Percentiles rank a stretch among this genome's conserved stretches.
phyloP scores from a whole-genome alignment of 2,329 filamentous ascomycete species.

The Clarireedia monteithiana region DNA sequence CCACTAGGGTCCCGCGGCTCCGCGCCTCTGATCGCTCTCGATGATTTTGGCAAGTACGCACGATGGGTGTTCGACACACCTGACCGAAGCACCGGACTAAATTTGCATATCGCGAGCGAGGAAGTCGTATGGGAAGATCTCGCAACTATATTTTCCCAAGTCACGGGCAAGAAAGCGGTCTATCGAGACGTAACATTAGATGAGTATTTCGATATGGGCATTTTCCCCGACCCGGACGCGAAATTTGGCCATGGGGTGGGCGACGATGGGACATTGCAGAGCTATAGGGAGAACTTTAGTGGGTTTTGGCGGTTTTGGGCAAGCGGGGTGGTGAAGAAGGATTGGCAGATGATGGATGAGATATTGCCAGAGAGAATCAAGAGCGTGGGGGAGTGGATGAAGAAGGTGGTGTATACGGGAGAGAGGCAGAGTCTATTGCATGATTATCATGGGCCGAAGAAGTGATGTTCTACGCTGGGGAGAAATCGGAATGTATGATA shows the following conservation, averaged over 20 bases:
- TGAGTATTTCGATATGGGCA: conserved; percentile 12
- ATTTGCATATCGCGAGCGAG: conserved; percentile 22
- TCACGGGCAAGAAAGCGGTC: conserved; percentile 15
- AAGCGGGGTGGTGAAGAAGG: conserved; percentile 12
- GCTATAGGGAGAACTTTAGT: conserved; percentile 17
- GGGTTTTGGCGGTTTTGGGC: conserved; percentile 21
- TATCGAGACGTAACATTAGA: conserved; percentile 17
- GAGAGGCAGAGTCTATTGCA: conserved; percentile 13
- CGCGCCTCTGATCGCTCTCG: conserved; percentile 20
- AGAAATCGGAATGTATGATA: no score
- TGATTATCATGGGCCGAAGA: conserved; percentile 10
- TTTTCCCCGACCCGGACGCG: conserved; percentile 12
- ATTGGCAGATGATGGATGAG: conserved; percentile 19
- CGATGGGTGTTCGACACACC: conserved; percentile 25
- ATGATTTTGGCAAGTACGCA: conserved; percentile 23
- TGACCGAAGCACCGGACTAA: conserved; percentile 16
- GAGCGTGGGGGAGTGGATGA: conserved; percentile 20
- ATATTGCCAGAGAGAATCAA: conserved; percentile 19
- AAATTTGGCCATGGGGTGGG: conserved; percentile 14
- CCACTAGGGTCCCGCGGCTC: conserved; percentile 14
- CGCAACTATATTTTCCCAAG: conserved; percentile 12
- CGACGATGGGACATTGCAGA: conserved; percentile 15
- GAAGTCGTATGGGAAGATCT: conserved; percentile 18
- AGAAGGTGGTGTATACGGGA: conserved; percentile 15
- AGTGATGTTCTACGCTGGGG: no score